Evolutionary conservation across 495 filamentous ascomycete species (phyloP), one percentile per base, ranked within the genome.

Genomic region (Extremus antarcticus): DNA sequence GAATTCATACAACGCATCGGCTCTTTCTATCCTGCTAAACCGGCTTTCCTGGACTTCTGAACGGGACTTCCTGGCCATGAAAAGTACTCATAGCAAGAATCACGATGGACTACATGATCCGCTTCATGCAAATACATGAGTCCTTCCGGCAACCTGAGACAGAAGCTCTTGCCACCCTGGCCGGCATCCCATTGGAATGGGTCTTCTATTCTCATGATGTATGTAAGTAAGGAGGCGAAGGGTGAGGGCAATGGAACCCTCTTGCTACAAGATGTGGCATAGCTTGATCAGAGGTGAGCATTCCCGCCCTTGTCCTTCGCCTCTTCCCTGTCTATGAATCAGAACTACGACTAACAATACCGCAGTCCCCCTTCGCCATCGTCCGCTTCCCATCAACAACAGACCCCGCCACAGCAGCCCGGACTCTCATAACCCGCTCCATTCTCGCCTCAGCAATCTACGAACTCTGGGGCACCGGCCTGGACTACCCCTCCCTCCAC

Each of bases 71-170:
- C n/a, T n/a, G n/a, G n/a, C n/a, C n/a, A n/a, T n/a, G n/a, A n/a
- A n/a, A n/a, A n/a, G n/a, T n/a, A n/a, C n/a, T n/a, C n/a, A n/a
- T n/a, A n/a, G n/a, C n/a, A n/a, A n/a, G n/a, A n/a, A 48, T 48
- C 46, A 25, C 10, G 3, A 67, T 67, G 79, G 81, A 92, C 54
- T 97, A 85, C 62, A 79, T 99, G 45, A 83, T 99, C 55, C 85
- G 91, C 57, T 88, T 97, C 65, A 88, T 83, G 11, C 94, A 97
- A 67, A 74, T 77, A 50, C 90, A 96, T 66, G 88, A 96, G 74
- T 85, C 79, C 15, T 99, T 99, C 66, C 86, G 90, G 51, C 77
- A 78, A 54, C 77, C 90, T 9, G 92, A 99, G 68, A 75, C 96
- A n/a, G 71, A 90, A 63, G 81, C 92, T 20, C 70, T 97, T 19